Evolutionary conservation across 2,329 filamentous ascomycete genomes (phyloP).

Genomic region (Cytospora paraplurivora): DNA sequence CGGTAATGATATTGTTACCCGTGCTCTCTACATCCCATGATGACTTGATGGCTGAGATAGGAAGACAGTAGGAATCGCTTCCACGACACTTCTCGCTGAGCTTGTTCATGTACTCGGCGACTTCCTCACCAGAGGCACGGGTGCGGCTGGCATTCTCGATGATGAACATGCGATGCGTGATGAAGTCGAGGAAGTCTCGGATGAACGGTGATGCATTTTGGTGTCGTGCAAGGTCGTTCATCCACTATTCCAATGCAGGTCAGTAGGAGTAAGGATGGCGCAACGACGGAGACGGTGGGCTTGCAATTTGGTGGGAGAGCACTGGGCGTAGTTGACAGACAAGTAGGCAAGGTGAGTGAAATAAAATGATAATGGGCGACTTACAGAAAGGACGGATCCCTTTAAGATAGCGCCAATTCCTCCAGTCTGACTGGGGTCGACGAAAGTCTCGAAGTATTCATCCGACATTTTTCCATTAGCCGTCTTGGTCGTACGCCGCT

Average conservation of each 20-base stretch:
- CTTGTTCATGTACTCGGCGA: constrained; percentile 24
- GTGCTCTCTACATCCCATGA: constrained; percentile 20
- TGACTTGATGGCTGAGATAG: constrained; percentile 1
- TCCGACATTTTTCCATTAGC: constrained; percentile 28
- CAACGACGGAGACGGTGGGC: not conserved
- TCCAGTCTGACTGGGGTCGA: constrained; percentile 27
- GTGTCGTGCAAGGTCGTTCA: constrained; percentile 27
- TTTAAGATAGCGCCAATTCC: constrained; percentile 27
- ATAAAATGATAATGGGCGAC: not conserved
- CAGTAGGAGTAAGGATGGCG: not conserved
- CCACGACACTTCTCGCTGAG: constrained; percentile 25
- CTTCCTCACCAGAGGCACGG: constrained; percentile 29
- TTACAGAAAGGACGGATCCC: constrained; percentile 27
- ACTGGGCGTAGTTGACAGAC: not conserved
- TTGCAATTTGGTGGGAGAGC: not conserved
- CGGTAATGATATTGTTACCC: constrained; percentile 10
- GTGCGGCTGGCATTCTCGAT: constrained; percentile 24
- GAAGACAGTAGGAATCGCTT: constrained; percentile 26
- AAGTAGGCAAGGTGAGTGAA: not conserved
- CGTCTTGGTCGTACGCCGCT: constrained; percentile 27
- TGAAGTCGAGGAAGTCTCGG: constrained; percentile 29
- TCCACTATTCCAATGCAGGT: constrained; percentile 18
- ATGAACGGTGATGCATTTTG: constrained; percentile 28
- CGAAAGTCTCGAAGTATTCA: constrained; percentile 28
- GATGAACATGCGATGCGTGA: constrained; percentile 29